phyloP scores from a whole-genome alignment of 768 basidiomycete genomes.

The Boletus rufocinnamomeus region DNA sequence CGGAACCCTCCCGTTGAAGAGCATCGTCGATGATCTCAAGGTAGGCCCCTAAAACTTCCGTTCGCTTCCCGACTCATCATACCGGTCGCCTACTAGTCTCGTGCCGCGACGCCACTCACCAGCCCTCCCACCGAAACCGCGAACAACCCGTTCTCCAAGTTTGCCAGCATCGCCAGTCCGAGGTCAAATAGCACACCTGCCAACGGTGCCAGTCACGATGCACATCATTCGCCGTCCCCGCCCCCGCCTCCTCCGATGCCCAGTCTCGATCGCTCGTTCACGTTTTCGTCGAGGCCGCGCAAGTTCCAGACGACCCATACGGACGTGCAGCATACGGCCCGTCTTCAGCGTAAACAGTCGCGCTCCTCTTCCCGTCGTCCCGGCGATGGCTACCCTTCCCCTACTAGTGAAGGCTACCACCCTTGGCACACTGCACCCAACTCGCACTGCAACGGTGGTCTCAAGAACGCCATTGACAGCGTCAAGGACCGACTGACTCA shows the following conservation, averaged over 20 bases:
- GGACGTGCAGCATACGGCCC: constrained; percentile 39
- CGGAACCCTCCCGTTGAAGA: constrained; percentile 46
- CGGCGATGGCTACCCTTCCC: constrained; percentile 35
- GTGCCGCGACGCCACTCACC: constrained; percentile 43
- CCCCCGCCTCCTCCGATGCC: neutral
- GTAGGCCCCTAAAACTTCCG: constrained; percentile 31
- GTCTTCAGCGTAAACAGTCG: constrained; percentile 51
- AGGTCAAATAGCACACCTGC: constrained; percentile 14
- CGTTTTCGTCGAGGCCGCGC: constrained; percentile 33
- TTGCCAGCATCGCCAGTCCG: constrained; percentile 40
- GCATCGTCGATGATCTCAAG: constrained; percentile 83
- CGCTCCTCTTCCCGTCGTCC: constrained; percentile 56
- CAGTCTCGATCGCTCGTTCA: constrained; percentile 31
- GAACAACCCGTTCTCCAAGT: constrained; percentile 64
- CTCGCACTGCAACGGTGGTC: constrained; percentile 77
- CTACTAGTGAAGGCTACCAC: constrained; percentile 22
- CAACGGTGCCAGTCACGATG: constrained; percentile 9
- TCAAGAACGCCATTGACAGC: constrained; percentile 79
- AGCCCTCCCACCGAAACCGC: constrained; percentile 47
- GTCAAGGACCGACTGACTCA: constrained; percentile 54
- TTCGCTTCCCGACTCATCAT: neutral
- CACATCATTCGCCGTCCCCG: neutral
- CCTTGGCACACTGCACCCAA: constrained; percentile 58
- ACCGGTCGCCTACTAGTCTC: constrained; percentile 32
- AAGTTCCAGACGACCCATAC: constrained; percentile 54